phyloP scores from a whole-genome alignment of 768 basidiomycete species.

The Phylloporus sp. region DNA sequence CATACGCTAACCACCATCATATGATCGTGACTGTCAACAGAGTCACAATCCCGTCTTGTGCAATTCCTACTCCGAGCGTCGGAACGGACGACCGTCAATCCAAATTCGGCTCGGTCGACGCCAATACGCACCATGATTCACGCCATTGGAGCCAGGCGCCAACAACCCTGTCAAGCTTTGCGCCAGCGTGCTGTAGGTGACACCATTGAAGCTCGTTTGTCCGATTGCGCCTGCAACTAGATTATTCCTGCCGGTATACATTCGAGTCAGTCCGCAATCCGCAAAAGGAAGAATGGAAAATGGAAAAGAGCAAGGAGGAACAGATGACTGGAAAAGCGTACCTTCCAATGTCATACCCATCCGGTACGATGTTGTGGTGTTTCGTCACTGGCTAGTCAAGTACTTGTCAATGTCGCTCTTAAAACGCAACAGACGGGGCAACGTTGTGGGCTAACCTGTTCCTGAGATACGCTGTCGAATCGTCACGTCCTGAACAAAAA shows the following conservation, averaged over 20 bases:
- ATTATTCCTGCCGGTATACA: slow-evolving; percentile 36
- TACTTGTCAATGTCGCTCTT: no score
- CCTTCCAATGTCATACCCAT: slow-evolving; percentile 48
- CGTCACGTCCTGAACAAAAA: no score
- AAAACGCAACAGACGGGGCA: no score
- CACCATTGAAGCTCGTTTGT: slow-evolving; percentile 36
- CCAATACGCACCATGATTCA: slow-evolving; percentile 44
- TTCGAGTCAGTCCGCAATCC: no score
- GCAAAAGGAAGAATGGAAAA: no score
- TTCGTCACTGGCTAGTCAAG: no score
- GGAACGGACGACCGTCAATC: no score
- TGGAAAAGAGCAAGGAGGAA: no score
- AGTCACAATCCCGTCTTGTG: slow-evolving; percentile 51
- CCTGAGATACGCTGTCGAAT: slow-evolving; percentile 44
- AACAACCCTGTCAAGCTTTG: slow-evolving; percentile 50
- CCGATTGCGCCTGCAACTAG: slow-evolving; percentile 38
- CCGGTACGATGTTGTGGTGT: slow-evolving; percentile 37
- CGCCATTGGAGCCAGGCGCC: slow-evolving; percentile 43
- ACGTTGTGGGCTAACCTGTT: no score
- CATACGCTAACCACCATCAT: no score
- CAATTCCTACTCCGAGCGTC: slow-evolving; percentile 51
- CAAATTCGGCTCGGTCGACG: not conserved
- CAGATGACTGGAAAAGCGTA: slow-evolving; percentile 11
- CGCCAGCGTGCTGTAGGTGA: slow-evolving; percentile 45
- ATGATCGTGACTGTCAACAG: slow-evolving; percentile 48